These are phyloP conservation scores for Syzygium aqueum DNA, from an alignment of 345 rosid species.

Conservation along the genomic window DNA sequence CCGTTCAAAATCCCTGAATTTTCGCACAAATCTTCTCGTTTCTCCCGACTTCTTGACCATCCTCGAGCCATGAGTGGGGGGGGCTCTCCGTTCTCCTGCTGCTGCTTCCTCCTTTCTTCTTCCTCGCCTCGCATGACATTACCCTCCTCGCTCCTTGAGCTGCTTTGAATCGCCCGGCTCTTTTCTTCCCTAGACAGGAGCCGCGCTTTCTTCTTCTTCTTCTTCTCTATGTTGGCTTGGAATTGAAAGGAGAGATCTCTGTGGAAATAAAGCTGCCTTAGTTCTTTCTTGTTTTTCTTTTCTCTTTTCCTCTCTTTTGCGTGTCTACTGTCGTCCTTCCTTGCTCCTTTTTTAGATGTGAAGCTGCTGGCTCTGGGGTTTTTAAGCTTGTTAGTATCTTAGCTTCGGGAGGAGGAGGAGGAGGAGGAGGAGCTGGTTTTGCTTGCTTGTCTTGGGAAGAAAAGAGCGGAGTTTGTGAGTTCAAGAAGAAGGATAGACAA, in stretches of 20 bases:
- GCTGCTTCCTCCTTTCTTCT: background rate
- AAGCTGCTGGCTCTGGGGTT: background rate
- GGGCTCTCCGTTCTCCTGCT: background rate
- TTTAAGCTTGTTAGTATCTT: background rate
- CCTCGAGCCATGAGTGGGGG: background rate
- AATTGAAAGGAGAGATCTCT: background rate
- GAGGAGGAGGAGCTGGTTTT: background rate
- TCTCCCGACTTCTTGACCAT: background rate
- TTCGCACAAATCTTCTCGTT: background rate
- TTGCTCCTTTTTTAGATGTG: background rate
- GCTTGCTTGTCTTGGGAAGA: background rate
- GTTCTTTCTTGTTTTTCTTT: background rate
- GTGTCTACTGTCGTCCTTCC: background rate
- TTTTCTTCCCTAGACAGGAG: background rate
- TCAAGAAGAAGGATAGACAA: background rate
- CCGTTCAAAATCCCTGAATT: background rate
- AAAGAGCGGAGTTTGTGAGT: background rate
- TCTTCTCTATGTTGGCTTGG: background rate
- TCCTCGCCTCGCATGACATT: background rate
- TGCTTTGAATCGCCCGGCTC: background rate
- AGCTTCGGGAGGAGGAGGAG: background rate
- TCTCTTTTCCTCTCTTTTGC: background rate
- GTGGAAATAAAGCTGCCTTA: background rate
- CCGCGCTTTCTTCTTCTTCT: background rate
- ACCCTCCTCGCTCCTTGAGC: background rate